Base-by-base conservation (phyloP, 1,284 basidiomycete genomes). In the Ceraceosorus guamensis region DNA sequence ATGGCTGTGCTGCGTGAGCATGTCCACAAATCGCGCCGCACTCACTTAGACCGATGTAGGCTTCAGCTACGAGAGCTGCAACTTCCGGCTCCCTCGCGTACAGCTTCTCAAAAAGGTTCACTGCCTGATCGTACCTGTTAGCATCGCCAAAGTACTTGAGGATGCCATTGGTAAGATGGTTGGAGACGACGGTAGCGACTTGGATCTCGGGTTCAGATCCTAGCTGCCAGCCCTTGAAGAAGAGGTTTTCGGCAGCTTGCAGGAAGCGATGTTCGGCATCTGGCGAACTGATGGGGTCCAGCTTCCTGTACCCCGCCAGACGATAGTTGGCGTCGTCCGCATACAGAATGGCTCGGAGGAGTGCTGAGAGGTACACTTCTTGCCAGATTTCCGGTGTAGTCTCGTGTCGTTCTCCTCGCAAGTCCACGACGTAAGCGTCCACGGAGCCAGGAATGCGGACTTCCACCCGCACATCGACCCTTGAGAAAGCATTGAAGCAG, bases 381-480 rank as follows among this genome's bases (percentile, higher is more conserved):
- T 90, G 89, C 93, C 93, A 98, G 34, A 98, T 84, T 49, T 91
- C 88, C 0, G 87, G 82, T 0, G 90, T 91, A 5, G 91, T 87
- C 76, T 93, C 89, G 70, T 95, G 91, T 65, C 88, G 81, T 76
- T 98, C 92, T 24, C 95, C 93, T 30, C 93, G 85, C 53, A 95
- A 78, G 77, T 98, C 95, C 30, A 98, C 86, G 32, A 90, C 86
- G 76, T 96, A 97, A 6, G 93, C 89, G 67, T 88, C 85, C 2
- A 99, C 95, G 30, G 92, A 92, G 45, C 93, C 93, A 0, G 95
- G 95, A 52, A 98, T 98, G 78, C 93, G 93, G 57, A 97, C 95
- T 65, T 98, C 93, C 6, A 99, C 92, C 45, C 93, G 84, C 30
- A 98, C 86, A 71, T 99, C 95, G 41, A 98, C 89, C 18, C 95